Base-by-base conservation (phyloP, 164 flowering plant genomes). In the Umbilicus rupestris region DNA sequence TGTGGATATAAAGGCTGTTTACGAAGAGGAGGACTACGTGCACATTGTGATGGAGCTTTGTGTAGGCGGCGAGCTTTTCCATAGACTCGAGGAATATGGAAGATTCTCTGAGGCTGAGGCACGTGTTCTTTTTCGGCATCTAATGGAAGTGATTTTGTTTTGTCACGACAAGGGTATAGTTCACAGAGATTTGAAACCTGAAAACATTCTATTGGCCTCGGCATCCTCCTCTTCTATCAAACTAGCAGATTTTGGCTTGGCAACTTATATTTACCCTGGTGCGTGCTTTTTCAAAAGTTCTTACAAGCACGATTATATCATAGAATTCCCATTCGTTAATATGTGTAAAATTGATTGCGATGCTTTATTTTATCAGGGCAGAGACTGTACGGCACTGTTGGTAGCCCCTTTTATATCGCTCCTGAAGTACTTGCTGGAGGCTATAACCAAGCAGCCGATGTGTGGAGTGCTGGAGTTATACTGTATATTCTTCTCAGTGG, bases 391-490 rank as follows among this genome's bases (percentile, higher is more conserved):
- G 83, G 78, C 11, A 74, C 75, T 41, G 83, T 78, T 59, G 83
- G 83, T 1, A 80, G 83, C 52, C 78, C 83, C 14, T 80, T 75
- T 71, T 80, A 80, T 64, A 76, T 80, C n/a, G 83, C 83, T 46
- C 83, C 81, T 10, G 83, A 80, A 65, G 83, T 80, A 6, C 73
- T 80, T 58, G 29, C 65, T 2, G 78, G 81, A 24, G 76, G 81
- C 2, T 80, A 80, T 65, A 69, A 73, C 44, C 76, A 74, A 63
- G 78, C 76, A 44, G 81, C 77, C 35, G 84, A 78, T 65, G 72
- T 80, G 11, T 80, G 84, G 81, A 80, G 81, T 73, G 73, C 78
- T 11, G 83, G 83, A 7, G 83, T 78, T n/a, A 78, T 80, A 42
- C 37, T 78, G 31, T 80, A 78, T 70, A 78, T 80, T 66, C 76